Conservation (phyloP, 2,329 filamentous ascomycete genomes). For the Biscogniauxia mediterranea region DNA sequence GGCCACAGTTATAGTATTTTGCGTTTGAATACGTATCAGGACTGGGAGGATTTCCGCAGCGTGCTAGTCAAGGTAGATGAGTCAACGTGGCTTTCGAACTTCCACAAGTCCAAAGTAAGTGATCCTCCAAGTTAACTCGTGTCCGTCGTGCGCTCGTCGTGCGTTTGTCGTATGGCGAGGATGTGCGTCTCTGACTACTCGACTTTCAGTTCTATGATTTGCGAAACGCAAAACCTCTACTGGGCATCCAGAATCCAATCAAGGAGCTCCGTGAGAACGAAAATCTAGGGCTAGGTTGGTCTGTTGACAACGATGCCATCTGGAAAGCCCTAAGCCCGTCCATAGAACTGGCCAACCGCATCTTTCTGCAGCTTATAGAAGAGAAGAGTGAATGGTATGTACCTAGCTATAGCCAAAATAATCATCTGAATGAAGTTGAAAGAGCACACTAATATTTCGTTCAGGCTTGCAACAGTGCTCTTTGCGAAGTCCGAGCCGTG, state of each 20-base stretch:
- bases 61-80: not conserved
- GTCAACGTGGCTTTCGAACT: constrained; percentile 7
- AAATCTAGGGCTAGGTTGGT: not conserved
- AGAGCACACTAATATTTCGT: not conserved
- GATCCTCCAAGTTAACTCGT: not conserved
- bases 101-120: not conserved
- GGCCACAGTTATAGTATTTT: not conserved
- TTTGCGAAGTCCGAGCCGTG: no score
- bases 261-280: no score
- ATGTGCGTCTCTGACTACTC: not conserved
- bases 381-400: constrained; percentile 9
- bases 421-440: not conserved
- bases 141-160: not conserved
- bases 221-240: not conserved
- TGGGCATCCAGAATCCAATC: not conserved
- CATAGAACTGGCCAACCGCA: constrained; percentile 3
- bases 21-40: constrained; percentile 1
- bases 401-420: not conserved
- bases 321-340: not conserved
- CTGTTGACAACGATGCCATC: constrained; percentile 9
- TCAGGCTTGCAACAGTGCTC: not conserved
- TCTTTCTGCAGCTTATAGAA: constrained; percentile 4
- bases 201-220: not conserved
- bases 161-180: not conserved
- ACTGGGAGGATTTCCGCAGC: not conserved